Evolutionary conservation across 2,329 filamentous ascomycete genomes (phyloP), one percentile per base, ranked within the genome.

Genomic region (Ambrosiella cleistominuta): DNA sequence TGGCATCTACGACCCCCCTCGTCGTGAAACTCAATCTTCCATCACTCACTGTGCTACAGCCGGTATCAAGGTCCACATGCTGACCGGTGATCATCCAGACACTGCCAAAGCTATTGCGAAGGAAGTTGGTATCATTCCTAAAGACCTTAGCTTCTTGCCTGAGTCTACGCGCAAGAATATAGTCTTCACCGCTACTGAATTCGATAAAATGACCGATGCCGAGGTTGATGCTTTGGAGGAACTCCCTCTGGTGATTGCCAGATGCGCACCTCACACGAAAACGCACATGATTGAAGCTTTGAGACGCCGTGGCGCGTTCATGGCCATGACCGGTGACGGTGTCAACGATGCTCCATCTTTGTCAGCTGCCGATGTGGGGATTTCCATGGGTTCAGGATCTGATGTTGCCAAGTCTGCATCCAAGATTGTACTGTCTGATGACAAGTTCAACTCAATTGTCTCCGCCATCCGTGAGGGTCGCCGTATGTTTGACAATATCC

Each of bases 281-380:
- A 88, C 88, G 3, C 82, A 87, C 60, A 94, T 95, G 88, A 90
- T 95, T 56, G 86, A 90, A 64, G 88, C 88, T 5, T 78, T 95
- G 13, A 86, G 90, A 63, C 81, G 88, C 13, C 83, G 88, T 45
- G 76, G 79, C 19, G 78, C 79, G 17, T 91, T 86, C 68, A 87
- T 84, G 68, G 87, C 87, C 60, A 93, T 94, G 87, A 93, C 87
- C 15, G 88, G 88, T 60, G 88, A 94, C 64, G 88, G 88, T 52
- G 88, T 93, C 62, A 94, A 94, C 66, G 88, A 94, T 66, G 86
- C 86, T 1, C 88, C 88, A 0, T 88, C 86, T 3, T 75, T 94
- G 39, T 86, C 87, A 64, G 78, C 80, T 50, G 85, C 87, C 1
- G 88, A 95, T 66, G 86, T 95, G 5, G 88, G 86, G 62, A 95